Conservation (phyloP, 768 basidiomycete genomes). For the Leccinum ochraceum region DNA sequence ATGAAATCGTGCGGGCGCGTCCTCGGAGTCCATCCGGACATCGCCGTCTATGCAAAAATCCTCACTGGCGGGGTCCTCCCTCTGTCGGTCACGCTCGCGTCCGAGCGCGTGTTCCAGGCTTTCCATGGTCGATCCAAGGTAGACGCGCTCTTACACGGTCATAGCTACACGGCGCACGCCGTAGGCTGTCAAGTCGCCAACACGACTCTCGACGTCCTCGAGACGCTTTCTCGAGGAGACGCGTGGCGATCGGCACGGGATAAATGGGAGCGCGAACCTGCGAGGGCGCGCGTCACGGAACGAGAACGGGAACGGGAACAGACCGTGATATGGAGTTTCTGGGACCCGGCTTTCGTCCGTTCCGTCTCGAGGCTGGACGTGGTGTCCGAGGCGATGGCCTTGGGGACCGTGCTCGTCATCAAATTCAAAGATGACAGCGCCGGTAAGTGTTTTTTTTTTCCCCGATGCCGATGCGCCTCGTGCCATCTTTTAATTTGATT, state of each 20-base stretch:
- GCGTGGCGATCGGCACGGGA: slow-evolving; percentile 60
- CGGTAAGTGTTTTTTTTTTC: slow-evolving; percentile 44
- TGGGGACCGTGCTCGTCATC: slow-evolving; percentile 85
- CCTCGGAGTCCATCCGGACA: slow-evolving; percentile 78
- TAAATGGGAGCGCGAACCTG: slow-evolving; percentile 49
- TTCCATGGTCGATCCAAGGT: slow-evolving; percentile 76
- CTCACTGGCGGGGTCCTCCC: slow-evolving; percentile 93
- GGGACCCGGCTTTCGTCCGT: slow-evolving; percentile 73
- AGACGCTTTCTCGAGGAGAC: slow-evolving; percentile 45
- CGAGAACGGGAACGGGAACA: background rate
- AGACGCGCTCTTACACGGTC: slow-evolving; percentile 90
- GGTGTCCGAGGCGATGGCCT: slow-evolving; percentile 79
- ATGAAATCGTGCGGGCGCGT: slow-evolving; percentile 62
- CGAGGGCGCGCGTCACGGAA: background rate
- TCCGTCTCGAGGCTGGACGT: slow-evolving; percentile 52
- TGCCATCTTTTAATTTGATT: background rate
- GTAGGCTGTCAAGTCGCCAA: slow-evolving; percentile 92
- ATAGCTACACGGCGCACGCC: slow-evolving; percentile 94
- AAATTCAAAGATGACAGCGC: slow-evolving; percentile 58
- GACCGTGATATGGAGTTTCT: slow-evolving; percentile 77
- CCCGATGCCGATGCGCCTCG: background rate
- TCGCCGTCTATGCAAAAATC: slow-evolving; percentile 90
- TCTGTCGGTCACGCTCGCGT: slow-evolving; percentile 81
- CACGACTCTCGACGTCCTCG: slow-evolving; percentile 69
- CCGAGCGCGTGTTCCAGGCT: slow-evolving; percentile 74